These are phyloP conservation scores for Papilionanthe hybrid DNA, from an alignment of 116 monocot genomes.

Conservation along the genomic window DNA sequence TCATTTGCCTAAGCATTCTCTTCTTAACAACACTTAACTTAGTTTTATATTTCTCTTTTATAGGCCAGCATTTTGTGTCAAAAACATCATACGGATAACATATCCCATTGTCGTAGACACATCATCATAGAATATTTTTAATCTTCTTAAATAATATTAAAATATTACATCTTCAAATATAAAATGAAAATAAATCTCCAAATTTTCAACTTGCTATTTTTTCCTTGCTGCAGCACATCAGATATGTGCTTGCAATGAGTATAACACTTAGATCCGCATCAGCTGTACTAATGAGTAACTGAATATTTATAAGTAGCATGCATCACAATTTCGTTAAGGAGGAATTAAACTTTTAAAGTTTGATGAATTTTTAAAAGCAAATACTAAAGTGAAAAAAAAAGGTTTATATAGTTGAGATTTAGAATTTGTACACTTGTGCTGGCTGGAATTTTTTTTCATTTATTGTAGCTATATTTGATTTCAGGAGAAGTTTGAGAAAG, in stretches of 20 bases:
- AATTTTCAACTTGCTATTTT: too few relatives aligned
- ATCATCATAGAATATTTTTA: neutral
- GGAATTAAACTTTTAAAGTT: neutral
- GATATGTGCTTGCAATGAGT: conserved; percentile 1
- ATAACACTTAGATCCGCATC: neutral
- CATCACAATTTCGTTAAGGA: too few relatives aligned
- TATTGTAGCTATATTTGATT: conserved; percentile 3
- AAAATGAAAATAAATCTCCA: too few relatives aligned
- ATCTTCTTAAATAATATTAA: neutral
- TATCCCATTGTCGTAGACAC: neutral
- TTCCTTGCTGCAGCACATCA: neutral
- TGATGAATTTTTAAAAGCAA: neutral
- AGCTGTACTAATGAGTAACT: neutral
- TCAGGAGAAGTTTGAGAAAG: conserved; percentile 91
- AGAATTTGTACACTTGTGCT: neutral
- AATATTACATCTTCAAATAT: too few relatives aligned
- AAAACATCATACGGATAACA: neutral
- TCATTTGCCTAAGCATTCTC: too few relatives aligned
- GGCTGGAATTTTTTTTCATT: neutral
- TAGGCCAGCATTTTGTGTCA: neutral
- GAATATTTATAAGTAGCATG: neutral
- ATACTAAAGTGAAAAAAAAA: neutral
- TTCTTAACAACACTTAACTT: too few relatives aligned
- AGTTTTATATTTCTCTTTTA: too few relatives aligned
- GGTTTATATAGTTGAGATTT: neutral